These are phyloP conservation scores for Fabrea salina DNA, from an alignment of 169 alveolate genomes.

Conservation along the genomic window DNA sequence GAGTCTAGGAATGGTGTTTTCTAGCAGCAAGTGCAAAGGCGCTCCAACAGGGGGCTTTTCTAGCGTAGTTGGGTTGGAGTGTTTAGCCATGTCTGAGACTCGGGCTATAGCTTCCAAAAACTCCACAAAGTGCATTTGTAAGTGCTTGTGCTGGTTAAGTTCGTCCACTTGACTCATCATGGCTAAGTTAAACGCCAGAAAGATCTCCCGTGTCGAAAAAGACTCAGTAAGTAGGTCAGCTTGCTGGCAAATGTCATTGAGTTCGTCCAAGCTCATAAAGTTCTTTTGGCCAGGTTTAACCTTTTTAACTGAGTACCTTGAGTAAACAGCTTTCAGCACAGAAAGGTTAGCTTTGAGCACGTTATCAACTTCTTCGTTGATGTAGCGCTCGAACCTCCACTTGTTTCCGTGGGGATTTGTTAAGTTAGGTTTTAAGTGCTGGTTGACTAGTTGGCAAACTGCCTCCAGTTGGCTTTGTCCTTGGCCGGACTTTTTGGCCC, in stretches of 20 bases:
- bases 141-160: constrained; percentile 42
- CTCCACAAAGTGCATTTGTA: constrained; percentile 58
- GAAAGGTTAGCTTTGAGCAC: not conserved
- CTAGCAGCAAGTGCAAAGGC: not conserved
- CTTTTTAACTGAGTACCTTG: not conserved
- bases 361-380: constrained; percentile 13
- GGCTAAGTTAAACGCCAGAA: constrained; percentile 48
- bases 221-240: constrained; percentile 49
- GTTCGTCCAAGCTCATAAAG: constrained; percentile 59
- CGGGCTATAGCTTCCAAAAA: constrained; percentile 72
- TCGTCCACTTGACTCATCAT: constrained; percentile 72
- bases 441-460: constrained; percentile 36
- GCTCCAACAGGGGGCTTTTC: not conserved
- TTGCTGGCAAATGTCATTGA: constrained; percentile 31
- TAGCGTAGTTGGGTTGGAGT: not conserved
- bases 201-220: constrained; percentile 52
- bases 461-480: constrained; percentile 44
- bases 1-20: not conserved
- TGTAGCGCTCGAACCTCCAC: constrained; percentile 25
- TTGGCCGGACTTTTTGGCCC: constrained; percentile 37
- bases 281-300: constrained; percentile 28
- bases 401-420: constrained; percentile 16
- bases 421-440: constrained; percentile 37
- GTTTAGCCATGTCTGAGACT: constrained; percentile 54
- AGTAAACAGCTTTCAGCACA: not conserved